Evolutionary conservation across 805 yeast species (phyloP), one percentile per base, ranked within the genome.

Genomic region (Sugiyamaella mastotermitis): DNA sequence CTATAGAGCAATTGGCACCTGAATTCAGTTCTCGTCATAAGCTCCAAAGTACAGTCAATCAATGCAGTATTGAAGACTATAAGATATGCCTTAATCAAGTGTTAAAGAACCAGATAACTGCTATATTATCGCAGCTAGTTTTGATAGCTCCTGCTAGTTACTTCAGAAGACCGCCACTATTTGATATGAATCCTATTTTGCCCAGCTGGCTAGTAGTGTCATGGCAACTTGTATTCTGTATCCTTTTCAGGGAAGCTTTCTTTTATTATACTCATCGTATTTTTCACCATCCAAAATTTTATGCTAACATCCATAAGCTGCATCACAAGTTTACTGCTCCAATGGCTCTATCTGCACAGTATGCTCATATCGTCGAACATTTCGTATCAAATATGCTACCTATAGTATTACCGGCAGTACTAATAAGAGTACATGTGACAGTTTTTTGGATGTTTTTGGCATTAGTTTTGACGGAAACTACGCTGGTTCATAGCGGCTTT

Each of bases 291-390:
- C 33, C 31, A 15, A 22, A 10, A 36, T 26, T 38, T 6, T 45
- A 45, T 30, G 41, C 43, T 10, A 15, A 13, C 16, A 16, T 45
- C 31, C 48, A 45, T 31, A 45, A 45, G 33, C 31, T 31, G 15
- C 48, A 45, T 28, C 48, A 45, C 34, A 38, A 35, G 31, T 45
- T 42, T 33, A 45, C 48, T 5, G 48, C 48, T 3, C 48, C 48
- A 5, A 33, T 45, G 32, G 42, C 46, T 5, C 32, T 45, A 20
- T 33, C 48, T 4, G 41, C 46, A 4, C 46, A 41, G 26, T 45
- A 42, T 31, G 46, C 46, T 11, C 39, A 39, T 25, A 29, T 34
- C 2, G n/a, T 24, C 2, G 48, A 45, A 29, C 48, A 45, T 23
- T 13, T 45, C 6, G 28, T 45, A 8, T 40, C 45, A 27, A 45